phyloP scores from a whole-genome alignment of 495 filamentous ascomycete species.

The Pyrenula aspistea region DNA sequence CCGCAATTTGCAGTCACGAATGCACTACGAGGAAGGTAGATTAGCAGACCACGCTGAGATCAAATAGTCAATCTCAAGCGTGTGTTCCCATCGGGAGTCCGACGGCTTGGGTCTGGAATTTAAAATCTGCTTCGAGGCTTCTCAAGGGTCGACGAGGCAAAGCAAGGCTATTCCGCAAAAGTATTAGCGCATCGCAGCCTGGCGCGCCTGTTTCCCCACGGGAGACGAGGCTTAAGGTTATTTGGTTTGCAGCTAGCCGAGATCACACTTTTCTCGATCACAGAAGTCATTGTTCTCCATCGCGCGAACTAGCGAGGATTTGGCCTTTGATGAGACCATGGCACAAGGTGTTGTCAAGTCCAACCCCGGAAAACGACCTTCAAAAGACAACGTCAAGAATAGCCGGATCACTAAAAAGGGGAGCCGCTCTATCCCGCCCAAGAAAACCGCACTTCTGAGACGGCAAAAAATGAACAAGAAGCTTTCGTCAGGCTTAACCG shows the following conservation, averaged over 20 bases:
- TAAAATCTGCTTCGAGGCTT: not conserved
- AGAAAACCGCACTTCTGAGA: conserved; percentile 47
- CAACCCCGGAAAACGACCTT: conserved; percentile 5
- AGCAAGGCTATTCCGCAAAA: not conserved
- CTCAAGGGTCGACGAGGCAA: not conserved
- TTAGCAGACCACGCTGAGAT: not conserved
- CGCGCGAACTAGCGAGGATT: too few species aligned
- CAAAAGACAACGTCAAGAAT: conserved; percentile 7
- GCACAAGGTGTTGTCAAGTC: conserved; percentile 19
- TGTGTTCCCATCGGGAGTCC: not conserved
- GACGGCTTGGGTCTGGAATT: not conserved
- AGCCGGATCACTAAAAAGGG: conserved; percentile 37
- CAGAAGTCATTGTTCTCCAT: too few species aligned
- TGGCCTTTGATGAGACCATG: too few species aligned
- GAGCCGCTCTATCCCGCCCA: conserved; percentile 52
- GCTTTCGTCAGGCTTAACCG: conserved; percentile 48
- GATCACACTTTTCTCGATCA: too few species aligned
- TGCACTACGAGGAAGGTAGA: not conserved
- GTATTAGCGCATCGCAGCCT: not conserved
- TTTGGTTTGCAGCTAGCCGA: too few species aligned
- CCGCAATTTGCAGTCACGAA: not conserved
- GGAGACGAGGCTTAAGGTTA: too few species aligned
- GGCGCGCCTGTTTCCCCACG: too few species aligned
- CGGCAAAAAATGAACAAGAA: conserved; percentile 55
- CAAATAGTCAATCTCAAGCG: conserved; percentile 1